Conservation (phyloP, 345 rosid genomes). For the Lepidium africanum region DNA sequence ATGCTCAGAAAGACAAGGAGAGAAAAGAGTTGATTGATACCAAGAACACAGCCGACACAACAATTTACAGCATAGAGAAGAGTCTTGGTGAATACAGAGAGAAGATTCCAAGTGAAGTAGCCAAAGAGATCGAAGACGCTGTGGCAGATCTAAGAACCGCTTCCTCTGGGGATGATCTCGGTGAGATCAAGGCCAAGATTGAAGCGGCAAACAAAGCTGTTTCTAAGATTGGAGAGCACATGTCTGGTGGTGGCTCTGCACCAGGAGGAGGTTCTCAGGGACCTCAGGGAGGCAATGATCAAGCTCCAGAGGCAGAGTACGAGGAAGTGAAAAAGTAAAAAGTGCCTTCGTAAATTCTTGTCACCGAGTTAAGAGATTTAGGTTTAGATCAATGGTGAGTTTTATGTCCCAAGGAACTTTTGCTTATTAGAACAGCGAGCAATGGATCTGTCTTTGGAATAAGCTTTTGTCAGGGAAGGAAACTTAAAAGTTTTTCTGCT, state of each 20-base stretch:
- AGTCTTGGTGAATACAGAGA: conserved; percentile 74
- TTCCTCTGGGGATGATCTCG: conserved; percentile 46
- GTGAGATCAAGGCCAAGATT: conserved; percentile 67
- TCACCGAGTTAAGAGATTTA: conserved; percentile 9
- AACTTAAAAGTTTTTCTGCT: background rate
- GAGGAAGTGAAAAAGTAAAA: conserved; percentile 65
- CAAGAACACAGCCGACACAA: conserved; percentile 68
- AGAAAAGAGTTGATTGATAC: conserved; percentile 65
- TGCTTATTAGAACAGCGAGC: background rate
- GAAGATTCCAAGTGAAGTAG: conserved; percentile 64
- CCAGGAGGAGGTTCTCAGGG: conserved; percentile 55
- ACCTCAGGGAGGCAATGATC: conserved; percentile 42
- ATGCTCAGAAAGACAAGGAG: conserved; percentile 68
- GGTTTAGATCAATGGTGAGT: conserved; percentile 8
- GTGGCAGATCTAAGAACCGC: conserved; percentile 64
- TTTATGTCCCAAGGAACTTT: background rate
- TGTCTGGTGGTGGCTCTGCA: conserved; percentile 46
- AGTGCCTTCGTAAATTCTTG: background rate
- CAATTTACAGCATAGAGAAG: conserved; percentile 82
- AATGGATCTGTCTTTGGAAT: conserved; percentile 2
- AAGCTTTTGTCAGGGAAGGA: conserved; percentile 8
- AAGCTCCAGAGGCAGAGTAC: conserved; percentile 73
- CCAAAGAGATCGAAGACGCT: conserved; percentile 68
- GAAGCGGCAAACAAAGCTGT: conserved; percentile 79
- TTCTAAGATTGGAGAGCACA: conserved; percentile 83